Evolutionary conservation across 2,329 filamentous ascomycete genomes (phyloP).

Genomic region (Ophiostoma montium): DNA sequence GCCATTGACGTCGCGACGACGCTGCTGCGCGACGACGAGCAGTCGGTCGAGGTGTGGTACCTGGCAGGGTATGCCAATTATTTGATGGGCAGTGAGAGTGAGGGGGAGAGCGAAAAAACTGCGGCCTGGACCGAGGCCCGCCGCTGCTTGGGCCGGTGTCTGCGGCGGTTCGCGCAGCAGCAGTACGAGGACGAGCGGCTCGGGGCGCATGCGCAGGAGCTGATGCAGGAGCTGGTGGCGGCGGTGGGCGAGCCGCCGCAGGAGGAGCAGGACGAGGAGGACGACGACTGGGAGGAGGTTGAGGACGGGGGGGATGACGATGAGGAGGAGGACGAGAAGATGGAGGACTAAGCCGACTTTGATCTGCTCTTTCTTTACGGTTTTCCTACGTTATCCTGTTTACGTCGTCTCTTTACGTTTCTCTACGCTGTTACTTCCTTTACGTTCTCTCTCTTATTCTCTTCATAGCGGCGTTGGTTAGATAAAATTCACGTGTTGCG

Average conservation of each 20-base stretch:
- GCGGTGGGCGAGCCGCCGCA: constrained; percentile 48
- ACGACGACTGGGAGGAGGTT: too few species aligned
- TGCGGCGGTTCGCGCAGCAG: constrained; percentile 62
- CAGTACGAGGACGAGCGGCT: constrained; percentile 78
- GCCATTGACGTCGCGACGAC: constrained; percentile 76
- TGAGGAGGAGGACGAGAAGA: constrained; percentile 21
- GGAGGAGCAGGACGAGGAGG: constrained; percentile 35
- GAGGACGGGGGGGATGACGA: constrained; percentile 38
- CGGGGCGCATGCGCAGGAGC: constrained; percentile 59
- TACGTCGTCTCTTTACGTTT: too few species aligned
- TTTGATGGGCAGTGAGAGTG: constrained; percentile 41
- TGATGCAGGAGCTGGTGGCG: constrained; percentile 48
- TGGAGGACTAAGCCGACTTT: constrained; percentile 3
- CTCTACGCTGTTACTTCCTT: too few species aligned
- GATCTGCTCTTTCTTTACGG: too few species aligned
- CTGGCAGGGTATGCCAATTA: constrained; percentile 88
- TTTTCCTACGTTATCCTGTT: background rate
- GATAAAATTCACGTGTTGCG: background rate
- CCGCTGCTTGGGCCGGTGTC: constrained; percentile 68
- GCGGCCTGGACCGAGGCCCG: constrained; percentile 54
- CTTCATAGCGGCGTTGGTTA: constrained; percentile 1
- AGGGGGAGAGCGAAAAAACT: background rate
- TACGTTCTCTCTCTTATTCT: background rate
- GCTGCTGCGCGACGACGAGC: constrained; percentile 76
- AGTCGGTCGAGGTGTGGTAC: constrained; percentile 94